These are phyloP conservation scores for Trapa incisa DNA, from an alignment of 345 rosid genomes.

Conservation along the genomic window DNA sequence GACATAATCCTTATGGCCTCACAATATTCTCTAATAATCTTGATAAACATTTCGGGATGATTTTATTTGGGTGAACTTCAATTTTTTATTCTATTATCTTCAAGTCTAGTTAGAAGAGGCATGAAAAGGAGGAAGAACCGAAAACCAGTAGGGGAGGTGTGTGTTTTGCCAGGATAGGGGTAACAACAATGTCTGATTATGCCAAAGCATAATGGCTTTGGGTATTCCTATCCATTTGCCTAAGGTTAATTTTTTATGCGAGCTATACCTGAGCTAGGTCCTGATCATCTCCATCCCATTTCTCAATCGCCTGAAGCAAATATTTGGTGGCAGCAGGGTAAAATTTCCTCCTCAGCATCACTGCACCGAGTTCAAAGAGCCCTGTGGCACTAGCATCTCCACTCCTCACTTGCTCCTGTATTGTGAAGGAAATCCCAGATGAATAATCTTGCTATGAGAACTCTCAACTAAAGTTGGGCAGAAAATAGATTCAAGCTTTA, in stretches of 20 bases:
- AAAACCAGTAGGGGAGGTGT: too few relatives aligned
- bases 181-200: background rate
- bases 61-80: too few relatives aligned
- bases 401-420: constrained; percentile 94
- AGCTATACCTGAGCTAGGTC: constrained; percentile 86
- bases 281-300: constrained; percentile 98
- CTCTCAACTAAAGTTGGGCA: background rate
- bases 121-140: too few relatives aligned
- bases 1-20: too few relatives aligned
- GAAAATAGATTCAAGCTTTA: background rate
- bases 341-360: constrained; percentile 81
- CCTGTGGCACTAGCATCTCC: constrained; percentile 98
- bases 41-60: too few relatives aligned
- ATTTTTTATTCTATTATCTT: too few relatives aligned
- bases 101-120: too few relatives aligned
- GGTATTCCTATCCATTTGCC: background rate
- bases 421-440: constrained; percentile 2
- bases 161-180: too few relatives aligned
- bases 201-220: background rate
- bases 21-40: too few relatives aligned
- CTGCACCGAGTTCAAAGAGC: constrained; percentile 89
- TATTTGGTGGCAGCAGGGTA: constrained; percentile 82
- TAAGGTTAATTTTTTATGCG: background rate
- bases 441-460: background rate
- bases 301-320: constrained; percentile 76